Base-by-base conservation (phyloP, 164 flowering plant species). In the Dillenia turbinata region DNA sequence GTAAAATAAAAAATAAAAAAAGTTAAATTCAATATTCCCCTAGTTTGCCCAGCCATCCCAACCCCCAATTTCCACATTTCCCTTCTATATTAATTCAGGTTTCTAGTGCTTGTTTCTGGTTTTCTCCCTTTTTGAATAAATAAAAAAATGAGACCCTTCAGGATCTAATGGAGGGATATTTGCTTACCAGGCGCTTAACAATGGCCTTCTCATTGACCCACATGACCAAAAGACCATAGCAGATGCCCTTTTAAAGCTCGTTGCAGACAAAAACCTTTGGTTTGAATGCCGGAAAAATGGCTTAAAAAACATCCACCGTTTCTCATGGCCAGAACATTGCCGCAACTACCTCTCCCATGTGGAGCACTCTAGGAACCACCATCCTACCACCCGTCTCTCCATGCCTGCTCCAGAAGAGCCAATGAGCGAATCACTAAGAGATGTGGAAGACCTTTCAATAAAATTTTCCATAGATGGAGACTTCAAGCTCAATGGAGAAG, bases 291-390 rank as follows among this genome's bases (percentile, higher is more conserved):
- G 90, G 1, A 84, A 80, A 67, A 81, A 79, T 57, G 90, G 96
- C 50, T 73, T 81, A 8, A 86, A 81, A 59, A 81, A 88, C 69
- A 88, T 88, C 67, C 88, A 86, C 65, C 77, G 79, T 14, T 88
- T 80, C 78, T 86, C 96, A 6, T 88, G 96, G 96, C 79, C 96
- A 9, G 96, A 88, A 66, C 96, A 90, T 65, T 85, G 94, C 73
- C 73, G 71, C 1, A 85, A 78, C 69, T 90, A 87, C 71, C 87
- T 90, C 40, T 85, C 91, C 61, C 84, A 83, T 47, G 73, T 88
- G 9, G 85, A 80, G 65, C 83, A 85, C 59, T 86, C 87, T 74
- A 71, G 85, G 54, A 78, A 73, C 44, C 85, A 88, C 54, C 94
- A 83, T 47, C 85, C 92, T n/a, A 82, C 76, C 9, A 63, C 82